A percentile compares a stretch with the other conserved stretches of the same genome.
Evolutionary conservation across 148 eudicot species (phyloP).

Genomic region (Amaranthus palmeri): DNA sequence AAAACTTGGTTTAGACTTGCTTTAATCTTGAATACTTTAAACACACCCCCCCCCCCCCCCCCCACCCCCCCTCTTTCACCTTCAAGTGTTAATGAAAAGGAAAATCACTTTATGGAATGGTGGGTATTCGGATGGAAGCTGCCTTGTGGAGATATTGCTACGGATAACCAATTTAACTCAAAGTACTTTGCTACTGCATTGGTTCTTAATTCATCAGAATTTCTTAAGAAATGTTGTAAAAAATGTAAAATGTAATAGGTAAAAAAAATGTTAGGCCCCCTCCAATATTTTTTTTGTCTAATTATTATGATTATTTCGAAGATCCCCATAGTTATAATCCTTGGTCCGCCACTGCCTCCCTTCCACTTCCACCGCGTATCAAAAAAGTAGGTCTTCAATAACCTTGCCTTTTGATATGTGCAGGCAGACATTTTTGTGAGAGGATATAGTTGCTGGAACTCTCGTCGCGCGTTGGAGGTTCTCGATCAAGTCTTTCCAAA

Average conservation of each 20-base stretch:
- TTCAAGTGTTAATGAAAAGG: neutral
- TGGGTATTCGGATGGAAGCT: neutral
- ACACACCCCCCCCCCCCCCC: neutral
- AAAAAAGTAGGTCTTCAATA: neutral
- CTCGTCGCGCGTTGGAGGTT: constrained; percentile 73
- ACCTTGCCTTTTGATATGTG: constrained; percentile 11
- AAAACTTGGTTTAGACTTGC: neutral
- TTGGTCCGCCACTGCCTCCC: too few species aligned
- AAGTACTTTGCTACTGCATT: neutral
- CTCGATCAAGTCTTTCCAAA: constrained; percentile 82
- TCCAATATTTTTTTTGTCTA: too few species aligned
- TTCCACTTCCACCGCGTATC: too few species aligned
- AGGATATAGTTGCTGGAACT: constrained; percentile 91
- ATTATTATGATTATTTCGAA: too few species aligned
- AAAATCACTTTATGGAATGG: neutral
- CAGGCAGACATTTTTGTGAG: constrained; percentile 84
- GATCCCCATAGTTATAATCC: too few species aligned
- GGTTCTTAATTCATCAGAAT: too few species aligned
- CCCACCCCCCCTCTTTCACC: too few species aligned
- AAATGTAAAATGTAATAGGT: too few species aligned
- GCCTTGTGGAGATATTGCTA: neutral
- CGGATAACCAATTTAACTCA: neutral
- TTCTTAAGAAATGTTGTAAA: too few species aligned
- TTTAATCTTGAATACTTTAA: neutral
- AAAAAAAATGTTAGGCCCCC: too few species aligned